phyloP scores from a whole-genome alignment of 2,329 filamentous ascomycete species.

The Mycocentrospora acerina region DNA sequence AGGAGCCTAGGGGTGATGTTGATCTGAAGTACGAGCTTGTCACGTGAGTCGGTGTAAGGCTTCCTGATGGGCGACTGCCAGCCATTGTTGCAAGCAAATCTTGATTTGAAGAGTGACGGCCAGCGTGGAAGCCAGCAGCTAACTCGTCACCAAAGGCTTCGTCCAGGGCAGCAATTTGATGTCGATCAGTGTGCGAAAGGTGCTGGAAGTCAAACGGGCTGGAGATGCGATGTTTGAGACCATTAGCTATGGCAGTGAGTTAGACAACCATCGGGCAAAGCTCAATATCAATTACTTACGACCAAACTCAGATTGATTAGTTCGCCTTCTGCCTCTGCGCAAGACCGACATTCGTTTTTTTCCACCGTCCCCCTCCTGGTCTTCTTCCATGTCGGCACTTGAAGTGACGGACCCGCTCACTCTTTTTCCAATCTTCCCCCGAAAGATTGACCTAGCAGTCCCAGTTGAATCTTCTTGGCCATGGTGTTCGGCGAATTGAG shows the following conservation, averaged over 20 bases:
- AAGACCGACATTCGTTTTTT: conserved; percentile 36
- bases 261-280: conserved; percentile 2
- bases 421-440: conserved; percentile 38
- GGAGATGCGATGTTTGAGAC: conserved; percentile 52
- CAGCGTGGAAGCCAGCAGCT: conserved; percentile 51
- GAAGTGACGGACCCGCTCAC: conserved; percentile 35
- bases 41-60: conserved; percentile 31
- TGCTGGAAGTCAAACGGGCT: conserved; percentile 67
- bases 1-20: conserved; percentile 15
- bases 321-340: conserved; percentile 29
- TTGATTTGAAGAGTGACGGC: conserved; percentile 53
- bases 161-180: conserved; percentile 56
- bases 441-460: conserved; percentile 34
- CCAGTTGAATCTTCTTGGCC: conserved; percentile 24
- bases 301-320: conserved; percentile 22
- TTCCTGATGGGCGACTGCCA: conserved; percentile 45
- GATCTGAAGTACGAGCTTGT: conserved; percentile 15
- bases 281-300: conserved; percentile 22
- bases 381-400: conserved; percentile 18
- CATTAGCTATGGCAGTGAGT: conserved; percentile 18
- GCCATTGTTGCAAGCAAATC: conserved; percentile 56
- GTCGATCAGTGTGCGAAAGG: conserved; percentile 59
- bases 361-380: conserved; percentile 26
- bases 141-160: conserved; percentile 46
- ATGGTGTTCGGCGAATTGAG: conserved; percentile 21